Evolutionary conservation across 768 basidiomycete genomes (phyloP).

Genomic region (Lactarius psammicola): DNA sequence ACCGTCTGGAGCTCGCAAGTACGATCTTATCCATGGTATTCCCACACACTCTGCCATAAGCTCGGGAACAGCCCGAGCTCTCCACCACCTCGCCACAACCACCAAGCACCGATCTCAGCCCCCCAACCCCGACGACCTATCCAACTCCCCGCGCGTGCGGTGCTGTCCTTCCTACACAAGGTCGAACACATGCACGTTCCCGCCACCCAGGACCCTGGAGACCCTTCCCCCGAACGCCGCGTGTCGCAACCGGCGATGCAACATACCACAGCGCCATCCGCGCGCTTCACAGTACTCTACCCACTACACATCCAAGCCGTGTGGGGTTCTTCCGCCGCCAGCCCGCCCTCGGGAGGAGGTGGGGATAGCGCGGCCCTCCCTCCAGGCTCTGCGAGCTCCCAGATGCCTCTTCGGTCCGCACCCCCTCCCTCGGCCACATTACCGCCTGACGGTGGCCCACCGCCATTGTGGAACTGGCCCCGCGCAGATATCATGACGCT

Average conservation of each 20-base stretch:
- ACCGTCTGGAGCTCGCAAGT: slow-evolving; percentile 24
- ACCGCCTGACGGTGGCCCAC: slow-evolving; percentile 1
- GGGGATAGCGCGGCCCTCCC: background rate
- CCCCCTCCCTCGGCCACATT: background rate
- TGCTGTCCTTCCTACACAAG: slow-evolving; percentile 7
- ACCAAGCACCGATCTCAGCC: slow-evolving; percentile 10
- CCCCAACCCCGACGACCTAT: slow-evolving; percentile 26
- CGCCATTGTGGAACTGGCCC: slow-evolving; percentile 28
- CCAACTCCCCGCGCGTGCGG: slow-evolving; percentile 7
- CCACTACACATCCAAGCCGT: slow-evolving; percentile 20
- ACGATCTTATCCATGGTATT: slow-evolving; percentile 25
- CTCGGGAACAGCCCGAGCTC: slow-evolving; percentile 17
- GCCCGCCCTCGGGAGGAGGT: background rate
- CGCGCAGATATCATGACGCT: slow-evolving; percentile 28
- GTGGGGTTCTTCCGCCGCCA: background rate
- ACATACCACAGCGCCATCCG: background rate
- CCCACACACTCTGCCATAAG: slow-evolving; percentile 4
- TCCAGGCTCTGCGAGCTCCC: background rate
- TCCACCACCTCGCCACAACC: background rate
- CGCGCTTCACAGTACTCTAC: slow-evolving; percentile 12
- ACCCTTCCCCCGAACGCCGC: background rate
- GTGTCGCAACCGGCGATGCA: background rate
- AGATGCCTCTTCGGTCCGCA: background rate
- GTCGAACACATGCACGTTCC: slow-evolving; percentile 10
- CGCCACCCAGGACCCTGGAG: background rate